Evolutionary conservation across 768 basidiomycete genomes (phyloP), one percentile per base, ranked within the genome.

Genomic region (Amanita phalloides): DNA sequence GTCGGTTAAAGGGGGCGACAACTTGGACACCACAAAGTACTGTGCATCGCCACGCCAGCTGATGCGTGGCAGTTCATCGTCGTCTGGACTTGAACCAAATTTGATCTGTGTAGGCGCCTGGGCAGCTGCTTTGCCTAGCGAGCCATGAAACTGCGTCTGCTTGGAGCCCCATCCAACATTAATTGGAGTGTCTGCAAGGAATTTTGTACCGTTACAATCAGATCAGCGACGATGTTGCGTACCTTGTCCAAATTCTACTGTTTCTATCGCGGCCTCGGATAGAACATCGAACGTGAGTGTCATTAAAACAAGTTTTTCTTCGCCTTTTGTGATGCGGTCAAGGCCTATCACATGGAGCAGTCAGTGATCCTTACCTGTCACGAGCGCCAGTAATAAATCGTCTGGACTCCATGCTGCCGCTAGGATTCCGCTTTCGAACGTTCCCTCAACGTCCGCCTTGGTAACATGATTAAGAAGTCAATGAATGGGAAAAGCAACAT

Each of bases 131-230:
- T 97, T 97, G 14, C 96, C 95, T 3, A 91, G 71, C 0, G 93
- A 95, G 8, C 96, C 96, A 58, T 97, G 93, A 63, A 99, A 99
- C 61, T 99, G 96, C 0, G 96, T 98, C 63, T 88, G 77, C 61
- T 94, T 95, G 1, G 89, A 88, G 37, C 96, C 96, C 96, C 96
- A 99, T 13, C 96, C 96, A 54, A 97, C 91, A 59, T 94, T 90
- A 60, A 97, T 91, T 2, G 89, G 90, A 23, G 84, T 79, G 63
- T 92, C 92, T 91, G 58, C 4, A 53, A 56, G 21, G 47, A 4
- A 4, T 28, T 43, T 35, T 36, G 43, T 58, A 28, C 54, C 46
- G 42, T 59, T 36, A 64, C 35, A 9, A 26, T 14, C 48, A 10
- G 4, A 11, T 30, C 45, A 32, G n/a, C 6, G 21, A 49, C 14